Evolutionary conservation across 2,329 filamentous ascomycete genomes (phyloP), one percentile per base, ranked within the genome.

Genomic region (Fusarium pilosicola): DNA sequence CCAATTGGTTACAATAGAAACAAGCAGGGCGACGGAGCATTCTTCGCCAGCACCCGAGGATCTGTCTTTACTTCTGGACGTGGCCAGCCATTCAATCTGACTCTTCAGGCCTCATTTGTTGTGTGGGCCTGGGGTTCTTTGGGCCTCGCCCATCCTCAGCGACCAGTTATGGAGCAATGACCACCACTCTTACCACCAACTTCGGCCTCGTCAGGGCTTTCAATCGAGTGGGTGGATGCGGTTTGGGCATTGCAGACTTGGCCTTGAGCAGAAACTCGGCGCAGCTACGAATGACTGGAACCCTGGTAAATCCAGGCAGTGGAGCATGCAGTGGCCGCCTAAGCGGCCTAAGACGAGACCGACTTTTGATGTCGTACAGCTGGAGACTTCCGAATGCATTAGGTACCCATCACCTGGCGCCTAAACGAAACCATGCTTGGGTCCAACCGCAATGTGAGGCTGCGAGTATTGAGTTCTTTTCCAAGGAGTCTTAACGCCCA

Each of bases 391-490:
- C 42, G 54, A 45, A 36, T 65, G 62, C 59, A 65, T 77, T 74
- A 74, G 76, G 75, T 74, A 58, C 67, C 68, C 55, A 63, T 69
- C 54, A 62, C 48, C 62, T 60, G 69, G 65, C 70, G 77, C 77
- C 77, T 68, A 70, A 77, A 56, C 36, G 58, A 58, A 46, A 68
- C 44, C 61, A 62, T 57, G 30, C 24, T 24, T n/a, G 38, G 46
- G 49, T 72, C 74, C 70, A 77, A 77, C 77, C 60, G 48, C 46
- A 68, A 55, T 36, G 63, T 72, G 75, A 71, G 77, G 75, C 77
- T 78, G 62, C 54, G 41, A 46, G 56, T n/a, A n/a, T 28, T 73
- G 64, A 64, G 70, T 68, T 55, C 68, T 71, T 65, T 70, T 58
- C 73, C 70, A 68, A 65, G 65, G 71, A 65, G 70, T 46, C 60